A percentile compares a stretch with the other conserved stretches of the same genome.
These are phyloP conservation scores for Rhodotorula mucilaginosa DNA, from an alignment of 1,284 basidiomycete genomes.

Conservation along the genomic window DNA sequence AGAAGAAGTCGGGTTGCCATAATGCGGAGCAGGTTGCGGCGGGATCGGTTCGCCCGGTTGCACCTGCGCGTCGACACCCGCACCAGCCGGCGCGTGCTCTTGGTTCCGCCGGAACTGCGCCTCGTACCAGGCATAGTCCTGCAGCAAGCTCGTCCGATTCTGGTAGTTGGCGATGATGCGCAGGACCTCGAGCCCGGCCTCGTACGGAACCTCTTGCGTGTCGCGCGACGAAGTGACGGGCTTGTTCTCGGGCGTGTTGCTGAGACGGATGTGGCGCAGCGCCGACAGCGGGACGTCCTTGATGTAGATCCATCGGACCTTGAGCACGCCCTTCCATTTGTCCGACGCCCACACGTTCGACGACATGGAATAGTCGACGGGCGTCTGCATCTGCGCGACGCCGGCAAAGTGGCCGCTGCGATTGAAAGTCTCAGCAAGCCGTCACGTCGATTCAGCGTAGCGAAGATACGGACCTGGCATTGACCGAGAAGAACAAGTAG, in stretches of 20 bases:
- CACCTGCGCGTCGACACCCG: neutral
- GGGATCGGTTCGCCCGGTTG: neutral
- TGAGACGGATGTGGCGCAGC: constrained; percentile 77
- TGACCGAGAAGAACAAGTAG: constrained; percentile 94
- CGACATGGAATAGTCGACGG: constrained; percentile 53
- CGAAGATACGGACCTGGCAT: constrained; percentile 62
- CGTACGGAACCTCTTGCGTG: constrained; percentile 84
- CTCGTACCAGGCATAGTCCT: constrained; percentile 53
- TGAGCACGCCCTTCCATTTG: constrained; percentile 84
- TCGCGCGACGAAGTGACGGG: constrained; percentile 92
- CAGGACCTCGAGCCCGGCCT: constrained; percentile 90
- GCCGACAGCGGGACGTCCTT: constrained; percentile 87
- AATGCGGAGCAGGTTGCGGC: constrained; percentile 8
- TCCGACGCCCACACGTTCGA: constrained; percentile 95
- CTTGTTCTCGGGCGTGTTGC: constrained; percentile 93
- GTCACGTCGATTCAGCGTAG: neutral
- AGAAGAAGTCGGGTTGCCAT: neutral
- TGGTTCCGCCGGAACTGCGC: constrained; percentile 15
- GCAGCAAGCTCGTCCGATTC: constrained; percentile 79
- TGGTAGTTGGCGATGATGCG: constrained; percentile 89
- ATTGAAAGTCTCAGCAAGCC: neutral
- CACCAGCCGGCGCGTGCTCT: neutral
- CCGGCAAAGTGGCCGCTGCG: constrained; percentile 89
- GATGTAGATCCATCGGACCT: constrained; percentile 80
- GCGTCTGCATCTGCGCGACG: constrained; percentile 79